Conservation (phyloP, 1,284 basidiomycete species). For the Tetrapyrgos nigripes region DNA sequence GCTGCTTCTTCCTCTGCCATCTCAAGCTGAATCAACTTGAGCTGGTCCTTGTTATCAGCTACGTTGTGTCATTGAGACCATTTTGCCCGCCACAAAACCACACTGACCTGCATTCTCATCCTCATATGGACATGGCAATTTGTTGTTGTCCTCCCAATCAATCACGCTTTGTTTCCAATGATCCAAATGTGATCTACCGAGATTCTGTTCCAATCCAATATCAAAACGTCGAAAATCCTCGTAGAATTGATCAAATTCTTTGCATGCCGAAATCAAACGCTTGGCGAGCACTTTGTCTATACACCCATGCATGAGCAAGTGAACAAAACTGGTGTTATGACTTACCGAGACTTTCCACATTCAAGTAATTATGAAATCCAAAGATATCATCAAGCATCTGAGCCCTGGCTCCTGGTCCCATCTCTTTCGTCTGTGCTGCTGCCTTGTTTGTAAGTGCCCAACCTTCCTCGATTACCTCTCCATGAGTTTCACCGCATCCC, state of each 20-base stretch:
- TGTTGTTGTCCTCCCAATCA: background rate
- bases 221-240: background rate
- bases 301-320: no score
- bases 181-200: background rate
- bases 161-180: constrained; percentile 17
- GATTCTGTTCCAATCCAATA: no score
- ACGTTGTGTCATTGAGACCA: no score
- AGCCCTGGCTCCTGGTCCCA: constrained; percentile 33
- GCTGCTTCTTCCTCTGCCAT: constrained; percentile 19
- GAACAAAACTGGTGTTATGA: no score
- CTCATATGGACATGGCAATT: no score
- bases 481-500: constrained; percentile 30
- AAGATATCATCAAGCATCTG: constrained; percentile 39
- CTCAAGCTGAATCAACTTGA: no score
- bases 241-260: background rate
- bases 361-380: constrained; percentile 31
- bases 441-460: constrained; percentile 33
- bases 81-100: no score
- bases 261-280: constrained; percentile 6
- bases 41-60: constrained; percentile 17
- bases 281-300: constrained; percentile 11
- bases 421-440: constrained; percentile 30
- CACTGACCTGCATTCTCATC: constrained; percentile 7
- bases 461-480: constrained; percentile 32
- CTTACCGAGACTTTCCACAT: constrained; percentile 5